phyloP scores from a whole-genome alignment of 2,329 filamentous ascomycete species.

The Delphinella strobiligena region DNA sequence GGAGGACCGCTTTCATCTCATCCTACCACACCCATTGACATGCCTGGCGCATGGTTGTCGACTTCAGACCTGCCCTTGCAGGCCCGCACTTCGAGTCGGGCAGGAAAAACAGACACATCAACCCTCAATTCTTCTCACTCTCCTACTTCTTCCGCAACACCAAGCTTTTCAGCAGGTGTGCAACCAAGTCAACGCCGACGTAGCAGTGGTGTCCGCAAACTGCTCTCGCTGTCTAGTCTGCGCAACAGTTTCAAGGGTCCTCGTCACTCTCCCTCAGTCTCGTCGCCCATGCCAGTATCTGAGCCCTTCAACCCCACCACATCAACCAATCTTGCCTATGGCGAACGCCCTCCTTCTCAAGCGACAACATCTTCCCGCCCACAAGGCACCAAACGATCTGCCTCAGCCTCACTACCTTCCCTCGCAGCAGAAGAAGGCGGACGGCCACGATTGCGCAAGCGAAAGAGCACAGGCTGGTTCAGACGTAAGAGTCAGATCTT shows the following conservation, averaged over 20 bases:
- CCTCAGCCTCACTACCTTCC: constrained; percentile 8
- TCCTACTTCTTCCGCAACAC: not conserved
- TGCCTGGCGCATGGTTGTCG: constrained; percentile 2
- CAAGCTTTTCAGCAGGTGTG: not conserved
- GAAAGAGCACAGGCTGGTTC: constrained; percentile 23
- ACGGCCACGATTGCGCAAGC: constrained; percentile 13
- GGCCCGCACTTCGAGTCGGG: too few relatives aligned
- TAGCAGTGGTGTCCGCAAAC: constrained; percentile 17
- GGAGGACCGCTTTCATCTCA: constrained; percentile 23
- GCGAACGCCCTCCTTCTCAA: constrained; percentile 6
- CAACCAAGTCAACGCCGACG: constrained; percentile 5
- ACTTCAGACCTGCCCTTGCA: not conserved
- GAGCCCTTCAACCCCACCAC: constrained; percentile 5
- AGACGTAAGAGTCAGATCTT: constrained; percentile 22
- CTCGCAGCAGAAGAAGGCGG: constrained; percentile 4
- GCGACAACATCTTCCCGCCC: too few relatives aligned
- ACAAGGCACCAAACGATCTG: constrained; percentile 6
- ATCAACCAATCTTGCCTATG: constrained; percentile 3
- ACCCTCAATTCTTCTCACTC: not conserved
- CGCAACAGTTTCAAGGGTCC: constrained; percentile 24
- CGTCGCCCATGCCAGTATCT: constrained; percentile 11
- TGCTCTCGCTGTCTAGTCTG: constrained; percentile 21
- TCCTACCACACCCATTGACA: constrained; percentile 17
- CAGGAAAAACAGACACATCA: not conserved
- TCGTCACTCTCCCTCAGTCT: constrained; percentile 18